Percentiles rank a stretch among this genome's conserved stretches.
phyloP scores from a whole-genome alignment of 768 basidiomycete genomes.

The Infundibulicybe gibba region DNA sequence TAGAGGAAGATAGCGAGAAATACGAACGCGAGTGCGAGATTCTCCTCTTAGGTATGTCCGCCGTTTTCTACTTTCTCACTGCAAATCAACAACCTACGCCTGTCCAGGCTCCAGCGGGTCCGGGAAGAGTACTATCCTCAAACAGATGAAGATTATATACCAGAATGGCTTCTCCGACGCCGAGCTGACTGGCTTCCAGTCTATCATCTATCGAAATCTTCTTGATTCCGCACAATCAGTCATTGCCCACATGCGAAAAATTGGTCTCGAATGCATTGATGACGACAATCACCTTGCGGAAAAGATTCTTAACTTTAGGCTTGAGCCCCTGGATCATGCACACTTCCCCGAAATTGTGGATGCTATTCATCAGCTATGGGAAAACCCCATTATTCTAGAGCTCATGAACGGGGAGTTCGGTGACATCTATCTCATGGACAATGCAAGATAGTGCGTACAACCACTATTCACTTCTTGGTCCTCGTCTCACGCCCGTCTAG shows the following conservation, averaged over 20 bases:
- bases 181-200: too few relatives aligned
- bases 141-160: too few relatives aligned
- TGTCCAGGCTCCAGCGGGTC: constrained; percentile 85
- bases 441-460: constrained; percentile 75
- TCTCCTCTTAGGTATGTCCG: constrained; percentile 75
- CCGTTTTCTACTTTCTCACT: background rate
- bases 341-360: constrained; percentile 55
- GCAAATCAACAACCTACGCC: too few relatives aligned
- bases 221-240: constrained; percentile 84
- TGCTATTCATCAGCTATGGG: constrained; percentile 66
- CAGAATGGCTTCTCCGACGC: too few relatives aligned
- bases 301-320: constrained; percentile 53
- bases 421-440: constrained; percentile 94
- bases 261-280: constrained; percentile 73
- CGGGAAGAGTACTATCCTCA: constrained; percentile 94
- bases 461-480: background rate
- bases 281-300: constrained; percentile 62
- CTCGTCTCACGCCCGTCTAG: constrained; percentile 29
- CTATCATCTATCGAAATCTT: too few relatives aligned
- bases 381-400: constrained; percentile 57
- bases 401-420: constrained; percentile 52
- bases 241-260: constrained; percentile 82
- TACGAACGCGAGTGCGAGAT: constrained; percentile 92
- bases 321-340: constrained; percentile 24
- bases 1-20: constrained; percentile 82